phyloP scores from a whole-genome alignment of 1,139 yeast genomes.

The Saccharomyces hybrid region DNA sequence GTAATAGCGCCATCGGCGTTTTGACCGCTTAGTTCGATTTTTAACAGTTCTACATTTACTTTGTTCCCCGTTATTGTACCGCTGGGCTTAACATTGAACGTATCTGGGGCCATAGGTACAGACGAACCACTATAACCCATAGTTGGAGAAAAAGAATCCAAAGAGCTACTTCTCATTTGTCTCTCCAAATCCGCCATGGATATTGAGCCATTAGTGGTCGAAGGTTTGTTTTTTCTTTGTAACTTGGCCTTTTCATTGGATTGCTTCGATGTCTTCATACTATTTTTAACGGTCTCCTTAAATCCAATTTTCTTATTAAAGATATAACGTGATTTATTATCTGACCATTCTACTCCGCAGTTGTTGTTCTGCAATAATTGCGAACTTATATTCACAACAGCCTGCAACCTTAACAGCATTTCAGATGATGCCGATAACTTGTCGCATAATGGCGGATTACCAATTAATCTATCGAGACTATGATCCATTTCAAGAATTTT shows the following conservation, averaged over 20 bases:
- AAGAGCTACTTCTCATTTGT: neutral
- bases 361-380: slow-evolving; percentile 30
- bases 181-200: neutral
- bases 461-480: slow-evolving; percentile 27
- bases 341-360: slow-evolving; percentile 31
- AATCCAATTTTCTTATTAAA: slow-evolving; percentile 6
- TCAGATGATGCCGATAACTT: slow-evolving; percentile 30
- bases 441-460: slow-evolving; percentile 17
- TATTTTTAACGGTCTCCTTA: neutral
- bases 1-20: neutral
- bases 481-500: slow-evolving; percentile 31
- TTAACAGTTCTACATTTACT: neutral
- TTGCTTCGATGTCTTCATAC: slow-evolving; percentile 1
- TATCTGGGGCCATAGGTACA: slow-evolving; percentile 26
- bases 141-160: slow-evolving; percentile 1
- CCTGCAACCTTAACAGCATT: slow-evolving; percentile 31
- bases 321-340: slow-evolving; percentile 13
- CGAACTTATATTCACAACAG: slow-evolving; percentile 34
- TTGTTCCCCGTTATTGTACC: neutral
- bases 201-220: neutral
- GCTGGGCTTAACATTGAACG: slow-evolving; percentile 24
- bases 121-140: slow-evolving; percentile 31
- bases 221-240: slow-evolving; percentile 2
- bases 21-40: neutral
- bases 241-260: slow-evolving; percentile 6